Evolutionary conservation across 2,329 filamentous ascomycete genomes (phyloP).

Genomic region (Colletotrichum lini): DNA sequence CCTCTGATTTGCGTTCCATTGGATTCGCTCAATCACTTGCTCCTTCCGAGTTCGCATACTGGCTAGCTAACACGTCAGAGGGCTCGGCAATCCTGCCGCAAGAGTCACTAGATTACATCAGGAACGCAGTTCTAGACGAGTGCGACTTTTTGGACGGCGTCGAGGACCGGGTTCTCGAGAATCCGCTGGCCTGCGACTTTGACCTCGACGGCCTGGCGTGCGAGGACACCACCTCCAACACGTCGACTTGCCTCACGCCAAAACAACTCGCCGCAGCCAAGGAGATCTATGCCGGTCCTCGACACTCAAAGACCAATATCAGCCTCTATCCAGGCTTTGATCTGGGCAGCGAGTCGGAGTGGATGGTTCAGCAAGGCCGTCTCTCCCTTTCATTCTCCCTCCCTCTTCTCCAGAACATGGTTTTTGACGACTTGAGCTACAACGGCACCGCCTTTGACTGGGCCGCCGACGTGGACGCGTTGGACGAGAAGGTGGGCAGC

Average conservation of each 20-base stretch:
- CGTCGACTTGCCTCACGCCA: not conserved
- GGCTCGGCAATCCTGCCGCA: conserved; percentile 9
- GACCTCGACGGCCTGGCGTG: conserved; percentile 23
- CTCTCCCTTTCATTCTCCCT: conserved; percentile 30
- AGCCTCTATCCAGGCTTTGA: conserved; percentile 31
- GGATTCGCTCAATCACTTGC: too few relatives aligned
- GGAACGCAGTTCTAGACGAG: conserved; percentile 5
- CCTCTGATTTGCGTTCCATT: too few relatives aligned
- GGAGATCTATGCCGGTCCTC: conserved; percentile 16
- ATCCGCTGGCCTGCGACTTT: conserved; percentile 20
- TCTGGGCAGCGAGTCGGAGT: conserved; percentile 29
- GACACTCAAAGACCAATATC: not conserved
- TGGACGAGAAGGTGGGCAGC: conserved; percentile 24
- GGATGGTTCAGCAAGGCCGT: conserved; percentile 20
- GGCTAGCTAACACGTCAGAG: not conserved
- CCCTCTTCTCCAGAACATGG: conserved; percentile 34
- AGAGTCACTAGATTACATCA: conserved; percentile 14
- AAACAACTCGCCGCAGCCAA: conserved; percentile 7
- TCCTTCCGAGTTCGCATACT: not conserved
- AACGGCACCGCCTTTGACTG: conserved; percentile 30
- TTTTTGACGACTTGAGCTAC: conserved; percentile 25
- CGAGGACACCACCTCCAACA: not conserved
- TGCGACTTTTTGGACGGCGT: conserved; percentile 24
- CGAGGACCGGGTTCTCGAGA: conserved; percentile 30
- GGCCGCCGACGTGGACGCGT: conserved; percentile 9